These are phyloP conservation scores for Mucor ambiguus DNA, from an alignment of 371 early-diverging fungal species.

Conservation along the genomic window DNA sequence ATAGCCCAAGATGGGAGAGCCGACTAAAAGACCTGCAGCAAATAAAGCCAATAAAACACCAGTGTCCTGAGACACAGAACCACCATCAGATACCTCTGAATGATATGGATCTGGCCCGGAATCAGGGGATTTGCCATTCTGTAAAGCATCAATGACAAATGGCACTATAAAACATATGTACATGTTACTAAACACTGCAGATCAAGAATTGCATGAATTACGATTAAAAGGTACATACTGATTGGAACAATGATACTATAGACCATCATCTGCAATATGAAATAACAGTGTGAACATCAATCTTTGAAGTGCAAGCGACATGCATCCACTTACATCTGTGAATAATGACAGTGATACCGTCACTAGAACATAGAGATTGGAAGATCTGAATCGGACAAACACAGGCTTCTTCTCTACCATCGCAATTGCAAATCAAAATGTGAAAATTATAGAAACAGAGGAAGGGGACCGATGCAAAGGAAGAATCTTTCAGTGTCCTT, in stretches of 20 bases:
- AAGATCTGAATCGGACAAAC: conserved; percentile 28
- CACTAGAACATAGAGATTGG: conserved; percentile 32
- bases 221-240: conserved; percentile 20
- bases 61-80: conserved; percentile 52
- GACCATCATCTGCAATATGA: conserved; percentile 53
- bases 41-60: conserved; percentile 71
- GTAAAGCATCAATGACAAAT: conserved; percentile 57
- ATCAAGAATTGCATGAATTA: not conserved
- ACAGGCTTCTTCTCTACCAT: conserved; percentile 25
- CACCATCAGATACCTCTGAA: conserved; percentile 20
- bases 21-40: conserved; percentile 66
- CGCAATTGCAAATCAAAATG: not conserved
- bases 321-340: conserved; percentile 33
- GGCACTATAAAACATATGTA: conserved; percentile 48
- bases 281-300: not conserved
- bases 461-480: not conserved
- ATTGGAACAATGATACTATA: conserved; percentile 81
- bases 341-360: conserved; percentile 40
- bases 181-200: not conserved
- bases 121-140: conserved; percentile 21
- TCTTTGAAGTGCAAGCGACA: not conserved
- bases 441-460: not conserved
- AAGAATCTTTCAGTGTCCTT: not conserved
- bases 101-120: conserved; percentile 10
- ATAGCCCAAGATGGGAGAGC: conserved; percentile 70